Evolutionary conservation across 2,329 filamentous ascomycete species (phyloP).

Genomic region (Neonectria coccinea): DNA sequence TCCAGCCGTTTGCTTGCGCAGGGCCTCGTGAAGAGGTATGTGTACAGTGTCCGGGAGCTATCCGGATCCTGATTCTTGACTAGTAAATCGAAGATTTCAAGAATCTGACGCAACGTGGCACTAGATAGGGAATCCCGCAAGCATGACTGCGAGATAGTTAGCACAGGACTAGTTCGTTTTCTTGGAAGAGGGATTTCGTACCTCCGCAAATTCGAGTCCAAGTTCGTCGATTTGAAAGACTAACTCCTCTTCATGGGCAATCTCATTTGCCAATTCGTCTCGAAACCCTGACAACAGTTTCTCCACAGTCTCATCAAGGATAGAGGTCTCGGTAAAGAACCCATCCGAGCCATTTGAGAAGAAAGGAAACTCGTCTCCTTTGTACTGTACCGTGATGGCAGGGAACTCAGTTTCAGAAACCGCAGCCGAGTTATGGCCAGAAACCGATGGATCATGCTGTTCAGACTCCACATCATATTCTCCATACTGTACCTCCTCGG

Average conservation of each 20-base stretch:
- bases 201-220: slow-evolving; percentile 65
- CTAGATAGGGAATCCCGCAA: slow-evolving; percentile 50
- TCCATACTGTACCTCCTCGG: slow-evolving; percentile 17
- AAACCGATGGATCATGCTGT: slow-evolving; percentile 14
- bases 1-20: slow-evolving; percentile 55
- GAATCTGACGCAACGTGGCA: slow-evolving; percentile 56
- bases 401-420: slow-evolving; percentile 44
- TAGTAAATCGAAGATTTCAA: slow-evolving; percentile 57
- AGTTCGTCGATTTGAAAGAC: slow-evolving; percentile 65
- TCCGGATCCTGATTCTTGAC: slow-evolving; percentile 59
- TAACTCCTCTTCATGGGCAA: slow-evolving; percentile 60
- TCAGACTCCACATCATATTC: slow-evolving; percentile 8
- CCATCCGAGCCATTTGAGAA: slow-evolving; percentile 52
- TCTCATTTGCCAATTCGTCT: slow-evolving; percentile 58
- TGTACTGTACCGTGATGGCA: slow-evolving; percentile 57
- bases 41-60: slow-evolving; percentile 54
- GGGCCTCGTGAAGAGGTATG: slow-evolving; percentile 56
- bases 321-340: slow-evolving; percentile 59
- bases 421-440: slow-evolving; percentile 27
- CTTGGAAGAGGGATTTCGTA: slow-evolving; percentile 43
- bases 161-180: slow-evolving; percentile 14
- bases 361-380: slow-evolving; percentile 57
- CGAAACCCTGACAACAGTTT: slow-evolving; percentile 59
- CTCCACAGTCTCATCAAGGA: slow-evolving; percentile 59
- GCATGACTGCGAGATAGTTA: slow-evolving; percentile 51